These are phyloP conservation scores for Russula dissimulans DNA, from an alignment of 768 basidiomycete genomes.

Conservation along the genomic window DNA sequence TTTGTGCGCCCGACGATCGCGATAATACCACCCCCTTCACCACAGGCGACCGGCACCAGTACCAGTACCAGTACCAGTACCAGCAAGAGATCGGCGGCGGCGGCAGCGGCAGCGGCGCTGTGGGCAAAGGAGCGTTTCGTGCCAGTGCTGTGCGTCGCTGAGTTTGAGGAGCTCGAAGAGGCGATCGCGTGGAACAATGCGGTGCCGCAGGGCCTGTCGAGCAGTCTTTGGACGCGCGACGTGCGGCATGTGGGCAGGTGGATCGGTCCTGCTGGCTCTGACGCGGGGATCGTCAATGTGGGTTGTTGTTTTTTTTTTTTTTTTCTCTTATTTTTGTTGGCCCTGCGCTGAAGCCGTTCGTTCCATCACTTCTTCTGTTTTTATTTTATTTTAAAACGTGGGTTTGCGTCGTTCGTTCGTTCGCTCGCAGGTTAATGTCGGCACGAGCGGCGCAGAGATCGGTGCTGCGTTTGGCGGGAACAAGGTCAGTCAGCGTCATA, in stretches of 20 bases:
- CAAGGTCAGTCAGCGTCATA: constrained; percentile 44
- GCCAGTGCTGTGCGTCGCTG: constrained; percentile 76
- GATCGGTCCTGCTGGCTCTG: constrained; percentile 85
- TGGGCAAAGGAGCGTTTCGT: constrained; percentile 84
- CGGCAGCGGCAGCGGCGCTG: constrained; percentile 25
- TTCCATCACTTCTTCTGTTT: neutral
- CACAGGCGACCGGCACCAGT: too few relatives aligned
- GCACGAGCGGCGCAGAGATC: constrained; percentile 63
- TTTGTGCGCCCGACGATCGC: constrained; percentile 87
- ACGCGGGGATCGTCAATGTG: constrained; percentile 89
- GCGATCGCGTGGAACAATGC: constrained; percentile 87
- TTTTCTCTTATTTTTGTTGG: neutral
- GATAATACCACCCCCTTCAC: constrained; percentile 36
- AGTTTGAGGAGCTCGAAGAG: constrained; percentile 80
- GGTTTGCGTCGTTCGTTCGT: neutral
- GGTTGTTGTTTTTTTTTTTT: constrained; percentile 22
- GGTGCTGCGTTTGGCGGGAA: constrained; percentile 91
- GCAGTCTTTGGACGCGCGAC: constrained; percentile 85
- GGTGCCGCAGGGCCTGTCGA: constrained; percentile 87
- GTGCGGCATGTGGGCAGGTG: constrained; percentile 80
- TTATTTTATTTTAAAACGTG: neutral
- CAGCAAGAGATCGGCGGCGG: neutral
- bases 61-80: too few relatives aligned
- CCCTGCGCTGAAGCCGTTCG: too few relatives aligned
- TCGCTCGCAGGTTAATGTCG: constrained; percentile 47